Conservation (phyloP, 2,329 filamentous ascomycete genomes). For the Thielaviopsis punctulata region DNA sequence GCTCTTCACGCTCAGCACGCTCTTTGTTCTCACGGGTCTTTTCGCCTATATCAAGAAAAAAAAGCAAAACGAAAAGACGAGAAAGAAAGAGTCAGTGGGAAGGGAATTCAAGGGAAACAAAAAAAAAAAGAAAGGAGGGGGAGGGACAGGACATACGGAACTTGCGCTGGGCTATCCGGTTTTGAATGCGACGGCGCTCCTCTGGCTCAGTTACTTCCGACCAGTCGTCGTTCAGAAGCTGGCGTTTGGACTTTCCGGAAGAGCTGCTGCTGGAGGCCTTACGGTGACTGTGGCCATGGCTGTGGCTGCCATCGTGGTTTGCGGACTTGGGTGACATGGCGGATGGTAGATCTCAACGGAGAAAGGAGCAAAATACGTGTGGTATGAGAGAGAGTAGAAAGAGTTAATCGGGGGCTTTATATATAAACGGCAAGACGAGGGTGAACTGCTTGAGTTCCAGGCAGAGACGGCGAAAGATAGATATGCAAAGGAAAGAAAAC, state of each 20-base stretch:
- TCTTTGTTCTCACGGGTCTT: slow-evolving; percentile 53
- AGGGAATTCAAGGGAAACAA: background rate
- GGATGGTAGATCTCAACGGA: background rate
- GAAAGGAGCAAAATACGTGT: background rate
- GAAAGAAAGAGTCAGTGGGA: background rate
- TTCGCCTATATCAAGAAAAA: slow-evolving; percentile 33
- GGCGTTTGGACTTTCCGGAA: slow-evolving; percentile 21
- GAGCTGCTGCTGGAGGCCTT: background rate
- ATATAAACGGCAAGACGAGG: too few relatives aligned
- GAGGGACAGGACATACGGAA: slow-evolving; percentile 55
- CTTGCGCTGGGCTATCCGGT: slow-evolving; percentile 58
- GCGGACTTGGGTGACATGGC: slow-evolving; percentile 20
- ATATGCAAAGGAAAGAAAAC: too few relatives aligned
- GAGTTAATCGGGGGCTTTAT: too few relatives aligned
- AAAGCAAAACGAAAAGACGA: background rate
- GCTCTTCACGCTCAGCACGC: slow-evolving; percentile 41
- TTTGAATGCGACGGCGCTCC: slow-evolving; percentile 58
- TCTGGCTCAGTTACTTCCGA: slow-evolving; percentile 50
- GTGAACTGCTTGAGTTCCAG: too few relatives aligned
- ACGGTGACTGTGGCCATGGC: background rate
- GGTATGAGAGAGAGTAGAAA: background rate
- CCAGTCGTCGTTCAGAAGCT: slow-evolving; percentile 44
- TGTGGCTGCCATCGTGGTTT: slow-evolving; percentile 9
- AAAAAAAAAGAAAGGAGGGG: background rate
- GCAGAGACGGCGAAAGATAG: too few relatives aligned